Percentiles rank a stretch among this genome's conserved stretches.
Conservation (phyloP, 1,284 basidiomycete species). For the Agaricales sp. region DNA sequence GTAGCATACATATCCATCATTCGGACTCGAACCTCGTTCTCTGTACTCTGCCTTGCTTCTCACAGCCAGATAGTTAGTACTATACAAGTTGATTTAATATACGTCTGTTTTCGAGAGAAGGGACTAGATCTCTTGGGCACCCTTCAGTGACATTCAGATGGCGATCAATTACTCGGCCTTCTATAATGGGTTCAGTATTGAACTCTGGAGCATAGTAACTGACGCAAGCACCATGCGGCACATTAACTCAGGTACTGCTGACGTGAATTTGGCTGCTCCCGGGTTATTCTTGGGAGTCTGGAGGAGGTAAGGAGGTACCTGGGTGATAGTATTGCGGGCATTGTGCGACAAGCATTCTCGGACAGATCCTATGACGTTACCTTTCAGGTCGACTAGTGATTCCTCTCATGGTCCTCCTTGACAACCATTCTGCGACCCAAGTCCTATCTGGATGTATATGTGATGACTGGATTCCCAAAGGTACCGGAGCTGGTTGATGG, state of each 20-base stretch:
- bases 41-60: too few relatives aligned
- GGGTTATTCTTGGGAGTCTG: not conserved
- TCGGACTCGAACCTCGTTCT: too few relatives aligned
- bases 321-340: too few relatives aligned
- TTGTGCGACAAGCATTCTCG: too few relatives aligned
- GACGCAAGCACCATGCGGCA: conserved; percentile 81
- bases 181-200: conserved; percentile 98
- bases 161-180: conserved; percentile 98
- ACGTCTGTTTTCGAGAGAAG: conserved; percentile 97
- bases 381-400: too few relatives aligned
- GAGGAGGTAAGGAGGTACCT: not conserved
- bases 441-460: conserved; percentile 77
- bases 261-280: not conserved
- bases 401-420: conserved; percentile 51
- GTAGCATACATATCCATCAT: too few relatives aligned
- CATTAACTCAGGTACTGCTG: too few relatives aligned
- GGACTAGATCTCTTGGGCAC: conserved; percentile 89
- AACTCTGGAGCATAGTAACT: conserved; percentile 97
- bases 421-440: conserved; percentile 75
- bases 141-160: conserved; percentile 92
- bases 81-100: conserved; percentile 88
- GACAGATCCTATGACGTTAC: too few relatives aligned
- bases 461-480: conserved; percentile 56
- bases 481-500: conserved; percentile 25
- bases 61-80: conserved; percentile 97